Percentiles rank a stretch among this genome's conserved stretches.
Conservation (phyloP, 768 basidiomycete species). For the Suillus luteus region DNA sequence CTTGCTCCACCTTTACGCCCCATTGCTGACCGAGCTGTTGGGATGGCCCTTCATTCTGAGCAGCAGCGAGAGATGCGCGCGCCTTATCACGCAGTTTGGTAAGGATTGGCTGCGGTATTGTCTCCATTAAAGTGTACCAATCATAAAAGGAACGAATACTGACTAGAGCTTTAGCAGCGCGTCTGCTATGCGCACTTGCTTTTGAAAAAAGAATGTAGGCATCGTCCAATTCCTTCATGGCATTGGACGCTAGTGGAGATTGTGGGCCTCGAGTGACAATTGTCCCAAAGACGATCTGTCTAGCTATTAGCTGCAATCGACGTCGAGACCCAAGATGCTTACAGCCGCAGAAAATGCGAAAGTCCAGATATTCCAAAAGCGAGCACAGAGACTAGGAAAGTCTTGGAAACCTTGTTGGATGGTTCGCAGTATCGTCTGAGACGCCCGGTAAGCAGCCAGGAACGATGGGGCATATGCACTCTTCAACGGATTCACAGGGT, state of each 20-base stretch:
- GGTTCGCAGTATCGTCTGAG: slow-evolving; percentile 56
- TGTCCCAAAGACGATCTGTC: slow-evolving; percentile 74
- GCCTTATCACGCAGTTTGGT: slow-evolving; percentile 67
- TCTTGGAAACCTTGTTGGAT: slow-evolving; percentile 49
- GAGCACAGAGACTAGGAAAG: slow-evolving; percentile 48
- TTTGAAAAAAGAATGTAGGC: slow-evolving; percentile 67
- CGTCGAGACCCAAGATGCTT: slow-evolving; percentile 14
- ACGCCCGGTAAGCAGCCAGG: slow-evolving; percentile 59
- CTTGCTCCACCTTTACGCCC: slow-evolving; percentile 54
- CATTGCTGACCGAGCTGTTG: slow-evolving; percentile 42
- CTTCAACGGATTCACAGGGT: slow-evolving; percentile 65
- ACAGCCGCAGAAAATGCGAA: slow-evolving; percentile 59
- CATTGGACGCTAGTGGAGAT: slow-evolving; percentile 64
- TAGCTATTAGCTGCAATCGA: slow-evolving; percentile 9
- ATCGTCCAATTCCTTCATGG: slow-evolving; percentile 69
- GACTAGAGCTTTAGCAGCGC: slow-evolving; percentile 68
- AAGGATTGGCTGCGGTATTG: slow-evolving; percentile 53
- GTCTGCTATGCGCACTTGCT: slow-evolving; percentile 57
- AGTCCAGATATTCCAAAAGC: slow-evolving; percentile 68
- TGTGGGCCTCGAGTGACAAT: slow-evolving; percentile 75
- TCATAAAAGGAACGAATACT: slow-evolving; percentile 22
- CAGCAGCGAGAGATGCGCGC: slow-evolving; percentile 50
- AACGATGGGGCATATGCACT: slow-evolving; percentile 67
- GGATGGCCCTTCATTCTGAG: slow-evolving; percentile 37
- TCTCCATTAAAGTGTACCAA: slow-evolving; percentile 7